A percentile compares a stretch with the other conserved stretches of the same genome.
Evolutionary conservation across 1,284 basidiomycete genomes (phyloP).

Genomic region (Kalmanozyma brasiliensis): DNA sequence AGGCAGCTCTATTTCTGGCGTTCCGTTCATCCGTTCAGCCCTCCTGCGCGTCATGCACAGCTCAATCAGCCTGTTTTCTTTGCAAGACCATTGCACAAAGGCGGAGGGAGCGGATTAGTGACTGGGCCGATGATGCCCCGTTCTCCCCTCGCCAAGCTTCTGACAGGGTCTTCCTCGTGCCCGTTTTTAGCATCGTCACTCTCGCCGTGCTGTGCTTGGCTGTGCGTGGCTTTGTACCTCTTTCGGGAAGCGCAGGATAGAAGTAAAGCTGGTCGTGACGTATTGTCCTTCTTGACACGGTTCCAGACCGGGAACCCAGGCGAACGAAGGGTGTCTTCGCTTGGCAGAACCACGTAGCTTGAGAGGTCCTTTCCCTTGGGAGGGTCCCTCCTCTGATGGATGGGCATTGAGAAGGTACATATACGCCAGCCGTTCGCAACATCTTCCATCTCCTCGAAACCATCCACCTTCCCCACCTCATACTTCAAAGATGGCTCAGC

Average conservation of each 20-base stretch:
- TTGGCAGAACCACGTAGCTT: too few species aligned
- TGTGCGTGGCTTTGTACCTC: background rate
- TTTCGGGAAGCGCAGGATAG: too few species aligned
- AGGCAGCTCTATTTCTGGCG: too few species aligned
- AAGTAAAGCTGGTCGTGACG: background rate
- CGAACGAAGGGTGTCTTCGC: constrained; percentile 2
- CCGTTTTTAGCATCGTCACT: constrained; percentile 5
- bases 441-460: background rate
- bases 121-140: too few species aligned
- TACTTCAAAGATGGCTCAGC: constrained; percentile 2
- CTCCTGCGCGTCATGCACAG: too few species aligned
- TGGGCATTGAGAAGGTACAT: background rate
- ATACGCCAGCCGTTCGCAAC: background rate
- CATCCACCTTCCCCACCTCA: background rate
- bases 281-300: background rate
- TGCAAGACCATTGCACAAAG: too few species aligned
- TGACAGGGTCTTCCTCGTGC: too few species aligned
- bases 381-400: background rate
- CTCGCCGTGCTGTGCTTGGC: background rate
- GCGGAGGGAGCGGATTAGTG: too few species aligned
- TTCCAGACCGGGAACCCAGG: background rate
- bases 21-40: too few species aligned
- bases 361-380: too few species aligned
- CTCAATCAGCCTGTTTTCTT: too few species aligned
- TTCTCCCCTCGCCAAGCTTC: too few species aligned